These are phyloP conservation scores for Durusdinium trenchii DNA, from an alignment of 73 alveolate genomes.

Conservation along the genomic window DNA sequence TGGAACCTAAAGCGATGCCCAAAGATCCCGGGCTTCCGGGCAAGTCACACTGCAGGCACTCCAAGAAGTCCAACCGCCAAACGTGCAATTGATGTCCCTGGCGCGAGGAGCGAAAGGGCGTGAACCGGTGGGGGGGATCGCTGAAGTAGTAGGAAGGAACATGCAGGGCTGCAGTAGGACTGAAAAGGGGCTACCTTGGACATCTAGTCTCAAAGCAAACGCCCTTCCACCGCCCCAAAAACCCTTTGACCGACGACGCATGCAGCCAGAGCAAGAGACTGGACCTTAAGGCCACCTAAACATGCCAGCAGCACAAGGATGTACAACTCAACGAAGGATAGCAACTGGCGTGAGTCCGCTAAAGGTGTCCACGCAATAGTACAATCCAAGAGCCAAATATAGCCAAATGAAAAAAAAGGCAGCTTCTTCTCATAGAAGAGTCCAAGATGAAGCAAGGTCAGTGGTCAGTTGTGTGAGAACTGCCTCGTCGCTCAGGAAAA, in stretches of 20 bases:
- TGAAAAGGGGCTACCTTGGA: neutral
- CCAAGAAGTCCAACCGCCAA: constrained; percentile 61
- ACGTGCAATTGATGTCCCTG: constrained; percentile 56
- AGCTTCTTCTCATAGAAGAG: no score
- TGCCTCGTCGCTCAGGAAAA: no score
- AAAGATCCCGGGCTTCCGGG: neutral
- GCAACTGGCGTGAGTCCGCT: constrained; percentile 38
- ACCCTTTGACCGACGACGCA: neutral
- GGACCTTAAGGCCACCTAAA: no score
- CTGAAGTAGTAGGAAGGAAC: no score
- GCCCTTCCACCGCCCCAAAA: neutral
- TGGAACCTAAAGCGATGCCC: no score
- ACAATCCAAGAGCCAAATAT: no score
- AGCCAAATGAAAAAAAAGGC: no score
- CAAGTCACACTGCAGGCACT: constrained; percentile 73
- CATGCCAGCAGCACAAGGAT: constrained; percentile 11
- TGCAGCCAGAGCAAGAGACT: no score
- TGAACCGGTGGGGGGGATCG: neutral
- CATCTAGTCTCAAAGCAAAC: neutral
- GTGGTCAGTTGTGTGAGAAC: no score
- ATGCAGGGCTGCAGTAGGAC: no score
- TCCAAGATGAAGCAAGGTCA: no score
- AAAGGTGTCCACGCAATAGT: no score
- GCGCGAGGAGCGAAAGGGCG: neutral
- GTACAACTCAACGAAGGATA: constrained; percentile 49